Conservation (phyloP, 176 grass and related monocot species). For the Carex kokanica region DNA sequence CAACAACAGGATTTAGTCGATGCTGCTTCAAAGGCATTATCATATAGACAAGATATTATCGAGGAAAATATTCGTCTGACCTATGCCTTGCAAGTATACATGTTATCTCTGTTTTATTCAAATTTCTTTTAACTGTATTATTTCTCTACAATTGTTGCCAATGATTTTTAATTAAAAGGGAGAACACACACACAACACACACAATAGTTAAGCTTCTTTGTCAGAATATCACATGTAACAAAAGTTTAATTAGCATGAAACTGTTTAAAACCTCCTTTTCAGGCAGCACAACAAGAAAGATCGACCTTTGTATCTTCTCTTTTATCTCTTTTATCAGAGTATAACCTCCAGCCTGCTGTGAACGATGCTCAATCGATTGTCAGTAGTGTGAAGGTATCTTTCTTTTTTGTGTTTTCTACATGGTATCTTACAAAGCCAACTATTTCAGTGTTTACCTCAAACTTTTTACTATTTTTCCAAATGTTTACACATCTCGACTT, state of each 20-base stretch:
- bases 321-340: slow-evolving; percentile 80
- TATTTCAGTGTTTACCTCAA: slow-evolving; percentile 18
- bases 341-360: slow-evolving; percentile 69
- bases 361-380: slow-evolving; percentile 91
- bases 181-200: not conserved
- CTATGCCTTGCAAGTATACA: slow-evolving; percentile 73
- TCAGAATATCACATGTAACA: not conserved
- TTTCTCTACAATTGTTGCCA: not conserved
- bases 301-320: slow-evolving; percentile 89
- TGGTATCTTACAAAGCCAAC: not conserved
- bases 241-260: not conserved
- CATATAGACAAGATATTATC: slow-evolving; percentile 88
- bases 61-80: slow-evolving; percentile 87
- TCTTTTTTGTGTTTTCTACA: slow-evolving; percentile 16
- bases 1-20: slow-evolving; percentile 84
- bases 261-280: not conserved
- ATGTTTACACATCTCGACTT: not conserved
- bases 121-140: not conserved
- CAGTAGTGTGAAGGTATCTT: slow-evolving; percentile 69
- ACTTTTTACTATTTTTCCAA: not conserved
- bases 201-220: not conserved
- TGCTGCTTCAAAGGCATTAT: slow-evolving; percentile 90
- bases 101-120: slow-evolving; percentile 15
- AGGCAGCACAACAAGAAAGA: slow-evolving; percentile 96
- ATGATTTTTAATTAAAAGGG: slow-evolving; percentile 1